Percentiles rank a stretch among this genome's conserved stretches.
Evolutionary conservation across 2,329 filamentous ascomycete species (phyloP).

Genomic region (Claviceps maximensis): DNA sequence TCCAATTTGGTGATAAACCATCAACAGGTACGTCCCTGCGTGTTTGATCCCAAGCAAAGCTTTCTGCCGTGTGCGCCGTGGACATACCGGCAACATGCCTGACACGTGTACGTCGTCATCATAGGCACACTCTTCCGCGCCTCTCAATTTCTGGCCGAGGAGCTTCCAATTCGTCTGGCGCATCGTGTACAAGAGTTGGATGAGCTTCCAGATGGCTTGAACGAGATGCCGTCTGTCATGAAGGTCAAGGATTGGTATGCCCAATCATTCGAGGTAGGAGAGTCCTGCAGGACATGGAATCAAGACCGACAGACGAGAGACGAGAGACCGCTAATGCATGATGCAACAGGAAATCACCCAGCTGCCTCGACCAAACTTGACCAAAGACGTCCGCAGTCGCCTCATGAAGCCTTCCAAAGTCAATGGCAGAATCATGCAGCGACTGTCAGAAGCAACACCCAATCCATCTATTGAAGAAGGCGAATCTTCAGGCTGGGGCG

Average conservation of each 20-base stretch:
- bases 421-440: conserved; percentile 48
- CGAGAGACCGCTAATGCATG: conserved; percentile 1
- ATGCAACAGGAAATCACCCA: conserved; percentile 73
- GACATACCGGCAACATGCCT: conserved; percentile 3
- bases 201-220: conserved; percentile 85
- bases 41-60: conserved; percentile 42
- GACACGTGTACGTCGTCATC: neutral
- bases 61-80: neutral
- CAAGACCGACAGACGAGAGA: neutral
- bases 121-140: conserved; percentile 89
- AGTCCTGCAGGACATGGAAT: neutral
- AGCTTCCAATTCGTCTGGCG: conserved; percentile 89
- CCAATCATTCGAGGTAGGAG: conserved; percentile 85
- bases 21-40: conserved; percentile 57
- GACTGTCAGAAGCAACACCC: conserved; percentile 69
- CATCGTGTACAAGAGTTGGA: conserved; percentile 92
- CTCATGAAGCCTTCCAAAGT: conserved; percentile 55
- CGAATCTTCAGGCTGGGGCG: conserved; percentile 55
- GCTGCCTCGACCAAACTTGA: conserved; percentile 64
- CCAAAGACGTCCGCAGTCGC: conserved; percentile 61
- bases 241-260: conserved; percentile 98
- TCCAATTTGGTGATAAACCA: conserved; percentile 91
- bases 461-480: conserved; percentile 83
- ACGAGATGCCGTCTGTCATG: conserved; percentile 93
- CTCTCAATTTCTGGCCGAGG: conserved; percentile 95